phyloP scores from a whole-genome alignment of 192 early-diverging fungal genomes.

The Coemansia sp. region DNA sequence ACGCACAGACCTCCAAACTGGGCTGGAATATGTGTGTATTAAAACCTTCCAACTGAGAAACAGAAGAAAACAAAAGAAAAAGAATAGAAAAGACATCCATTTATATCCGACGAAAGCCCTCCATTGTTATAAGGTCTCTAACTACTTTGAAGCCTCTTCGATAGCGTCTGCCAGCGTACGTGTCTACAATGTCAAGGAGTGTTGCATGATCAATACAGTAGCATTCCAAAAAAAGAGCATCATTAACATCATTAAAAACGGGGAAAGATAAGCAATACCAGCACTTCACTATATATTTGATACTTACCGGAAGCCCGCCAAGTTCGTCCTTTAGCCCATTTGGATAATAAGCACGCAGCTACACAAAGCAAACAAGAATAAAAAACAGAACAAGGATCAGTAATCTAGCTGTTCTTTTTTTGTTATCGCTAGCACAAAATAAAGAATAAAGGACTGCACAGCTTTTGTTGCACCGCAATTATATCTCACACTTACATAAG shows the following conservation, averaged over 20 bases:
- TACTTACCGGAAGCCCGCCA: constrained; percentile 52
- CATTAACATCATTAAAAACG: background rate
- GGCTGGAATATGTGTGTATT: too few relatives aligned
- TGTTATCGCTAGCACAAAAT: background rate
- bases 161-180: constrained; percentile 37
- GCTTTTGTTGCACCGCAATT: background rate
- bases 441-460: background rate
- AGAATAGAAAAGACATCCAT: too few relatives aligned
- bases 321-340: constrained; percentile 69
- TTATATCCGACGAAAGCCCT: too few relatives aligned
- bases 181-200: constrained; percentile 12
- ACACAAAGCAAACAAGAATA: constrained; percentile 7
- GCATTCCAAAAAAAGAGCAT: background rate
- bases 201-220: too few relatives aligned
- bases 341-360: constrained; percentile 62
- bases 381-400: background rate
- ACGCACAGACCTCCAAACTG: too few relatives aligned
- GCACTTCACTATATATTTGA: background rate
- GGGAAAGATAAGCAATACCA: background rate
- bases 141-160: constrained; percentile 23
- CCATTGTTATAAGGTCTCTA: too few relatives aligned
- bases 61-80: too few relatives aligned
- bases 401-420: background rate
- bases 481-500: constrained; percentile 52
- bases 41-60: too few relatives aligned